Conservation (phyloP, 1,284 basidiomycete species). For the Trametes polyzona region DNA sequence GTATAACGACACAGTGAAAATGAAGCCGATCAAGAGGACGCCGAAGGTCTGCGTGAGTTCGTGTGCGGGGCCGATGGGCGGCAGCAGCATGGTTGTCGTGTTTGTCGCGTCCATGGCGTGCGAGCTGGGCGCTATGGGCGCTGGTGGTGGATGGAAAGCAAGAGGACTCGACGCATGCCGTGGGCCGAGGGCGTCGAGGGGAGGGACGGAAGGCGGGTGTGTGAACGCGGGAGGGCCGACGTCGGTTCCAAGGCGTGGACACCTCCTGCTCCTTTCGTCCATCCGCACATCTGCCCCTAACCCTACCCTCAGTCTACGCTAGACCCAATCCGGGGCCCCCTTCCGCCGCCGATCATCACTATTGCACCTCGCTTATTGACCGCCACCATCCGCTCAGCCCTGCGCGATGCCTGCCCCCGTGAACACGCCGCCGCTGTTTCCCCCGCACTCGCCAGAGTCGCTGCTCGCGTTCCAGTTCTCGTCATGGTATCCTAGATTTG, state of each 20-base stretch:
- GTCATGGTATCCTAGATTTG: conserved; percentile 84
- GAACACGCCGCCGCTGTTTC: conserved; percentile 47
- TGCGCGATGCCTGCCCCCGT: conserved; percentile 33
- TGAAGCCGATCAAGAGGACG: conserved; percentile 43
- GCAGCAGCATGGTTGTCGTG: background rate
- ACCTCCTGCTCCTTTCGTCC: background rate
- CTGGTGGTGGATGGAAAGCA: background rate
- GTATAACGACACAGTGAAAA: conserved; percentile 41
- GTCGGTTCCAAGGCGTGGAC: conserved; percentile 5
- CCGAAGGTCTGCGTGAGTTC: conserved; percentile 38
- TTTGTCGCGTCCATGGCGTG: conserved; percentile 1
- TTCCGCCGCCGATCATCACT: background rate
- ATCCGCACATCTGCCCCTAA: conserved; percentile 7
- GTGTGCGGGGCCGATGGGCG: conserved; percentile 1
- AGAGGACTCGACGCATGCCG: conserved; percentile 1
- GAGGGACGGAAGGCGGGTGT: conserved; percentile 8
- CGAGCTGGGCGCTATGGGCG: background rate
- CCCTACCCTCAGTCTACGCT: conserved; percentile 1
- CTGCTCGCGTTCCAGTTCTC: conserved; percentile 85
- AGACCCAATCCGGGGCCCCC: background rate
- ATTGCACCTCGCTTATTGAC: background rate
- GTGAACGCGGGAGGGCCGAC: background rate
- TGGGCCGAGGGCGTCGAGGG: background rate
- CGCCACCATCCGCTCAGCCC: background rate
- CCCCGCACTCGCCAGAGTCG: conserved; percentile 51